Evolutionary conservation across 202 grass and related monocot genomes (phyloP).

Genomic region (Digitaria exilis): DNA sequence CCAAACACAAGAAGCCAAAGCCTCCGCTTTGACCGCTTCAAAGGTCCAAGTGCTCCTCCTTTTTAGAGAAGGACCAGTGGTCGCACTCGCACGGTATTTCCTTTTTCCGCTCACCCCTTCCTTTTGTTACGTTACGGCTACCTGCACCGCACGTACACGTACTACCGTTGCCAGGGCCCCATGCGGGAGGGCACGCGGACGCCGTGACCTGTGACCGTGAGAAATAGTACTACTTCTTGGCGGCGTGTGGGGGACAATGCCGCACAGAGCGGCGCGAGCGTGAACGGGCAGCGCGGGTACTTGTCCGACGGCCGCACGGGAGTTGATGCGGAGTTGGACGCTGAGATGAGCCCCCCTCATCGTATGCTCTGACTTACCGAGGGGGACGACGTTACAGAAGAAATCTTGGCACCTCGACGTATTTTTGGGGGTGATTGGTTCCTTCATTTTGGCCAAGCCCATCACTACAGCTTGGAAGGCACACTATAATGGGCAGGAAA

Average conservation of each 20-base stretch:
- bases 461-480: too few relatives aligned
- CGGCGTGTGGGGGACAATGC: not conserved
- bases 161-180: not conserved
- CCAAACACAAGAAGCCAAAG: not conserved
- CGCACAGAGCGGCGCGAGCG: not conserved
- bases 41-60: not conserved
- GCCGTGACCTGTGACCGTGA: not conserved
- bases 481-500: too few relatives aligned
- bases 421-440: not conserved
- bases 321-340: too few relatives aligned
- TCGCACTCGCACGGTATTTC: not conserved
- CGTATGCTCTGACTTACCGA: too few relatives aligned
- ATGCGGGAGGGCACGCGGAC: not conserved
- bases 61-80: constrained; percentile 9
- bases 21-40: not conserved
- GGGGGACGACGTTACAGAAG: too few relatives aligned
- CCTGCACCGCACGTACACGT: not conserved
- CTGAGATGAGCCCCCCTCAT: too few relatives aligned
- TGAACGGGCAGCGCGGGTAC: not conserved
- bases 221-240: too few relatives aligned
- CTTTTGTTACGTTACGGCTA: not conserved
- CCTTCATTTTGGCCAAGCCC: too few relatives aligned
- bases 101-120: not conserved
- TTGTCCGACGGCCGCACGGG: not conserved
- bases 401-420: not conserved